Evolutionary conservation across 202 grass and related monocot species (phyloP), one percentile per base, ranked within the genome.

Genomic region (Schoenoplectus triqueter): DNA sequence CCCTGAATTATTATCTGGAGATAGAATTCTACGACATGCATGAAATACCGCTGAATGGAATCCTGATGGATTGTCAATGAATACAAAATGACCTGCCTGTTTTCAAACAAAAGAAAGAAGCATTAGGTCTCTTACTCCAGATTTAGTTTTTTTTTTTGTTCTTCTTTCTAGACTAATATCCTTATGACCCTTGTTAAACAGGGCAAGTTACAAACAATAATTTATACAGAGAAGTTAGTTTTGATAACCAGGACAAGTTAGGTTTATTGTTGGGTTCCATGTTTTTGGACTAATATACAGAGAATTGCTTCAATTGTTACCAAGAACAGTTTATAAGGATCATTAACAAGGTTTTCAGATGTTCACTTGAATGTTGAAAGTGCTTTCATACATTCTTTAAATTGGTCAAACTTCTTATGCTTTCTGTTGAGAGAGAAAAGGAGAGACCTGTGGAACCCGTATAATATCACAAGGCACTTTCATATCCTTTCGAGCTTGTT

Each of bases 401-500:
- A 13, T 74, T 74, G 17, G 22, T 10, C 10, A 71, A 15, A 7
- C 2, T 74, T 51, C 11, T 54, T 75, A 54, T 59, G 52, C 74
- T 78, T 78, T 40, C n/a, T 7, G 74, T 78, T 59, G 74, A 78
- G 78, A 66, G 69, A 71, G 73, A 73, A 31, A 78, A 86, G 63
- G 67, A 75, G 66, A 69, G 48, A 93, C 95, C 95, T 94, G 88
- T 61, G 95, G 95, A 70, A 95, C 91, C 72, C 95, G 92, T 63
- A 98, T 92, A 56, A 98, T 98, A 89, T 98, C 93, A 76, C 91
- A 98, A 86, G 95, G 93, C 50, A 98, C 93, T 86, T 93, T 95
- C 95, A 98, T 98, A 42, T 92, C 87, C 78, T 92, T 86, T 14
- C 93, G 88, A 46, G 93, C 95, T 91, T 92, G 90, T 52, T 98